Evolutionary conservation across 1,284 basidiomycete species (phyloP), one percentile per base, ranked within the genome.

Genomic region (Sporisorium sorghi): DNA sequence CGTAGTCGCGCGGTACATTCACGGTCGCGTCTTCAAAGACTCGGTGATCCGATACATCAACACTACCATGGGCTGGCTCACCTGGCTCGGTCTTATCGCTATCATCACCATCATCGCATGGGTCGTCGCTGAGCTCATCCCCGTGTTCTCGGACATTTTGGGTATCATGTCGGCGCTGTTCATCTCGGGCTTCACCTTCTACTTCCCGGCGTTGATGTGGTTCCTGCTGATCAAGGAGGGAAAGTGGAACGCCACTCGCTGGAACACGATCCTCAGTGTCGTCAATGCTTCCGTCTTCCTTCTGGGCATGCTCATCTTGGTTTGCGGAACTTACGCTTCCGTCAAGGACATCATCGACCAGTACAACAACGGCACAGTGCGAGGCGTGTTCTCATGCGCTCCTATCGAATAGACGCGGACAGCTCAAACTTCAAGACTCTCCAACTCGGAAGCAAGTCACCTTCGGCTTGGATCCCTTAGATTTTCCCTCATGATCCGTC

Each of bases 181-280:
- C 65, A 71, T 79, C 32, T 70, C 69, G 12, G 69, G 68, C 40
- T 83, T 78, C 51, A 74, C 69, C 24, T 83, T 78, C 76, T 76
- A 64, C 59, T 72, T 76, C 44, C 76, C 74, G 5, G 58, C 58
- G 37, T 88, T 93, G 93, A 82, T 78, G 86, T 79, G 52, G 63
- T 63, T 69, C 53, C 35, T 63, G 51, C 55, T 60, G 37, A 65
- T 71, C 57, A 76, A 78, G 58, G 69, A 77, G 49, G 76, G 76
- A 42, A 59, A 57, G 48, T 77, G 75, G 68, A 68, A 67, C 49
- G 62, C 57, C 8, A 66, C 49, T 1, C 53, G 71, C 37, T 48
- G 52, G 61, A 79, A 78, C 63, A 64, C 54, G 46, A 55, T 73
- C 17, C 62, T 76, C 39, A 69, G 73, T 24, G 14, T 75, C 21